Base-by-base conservation (phyloP, 2,329 filamentous ascomycete species). In the Trichothecium roseum region DNA sequence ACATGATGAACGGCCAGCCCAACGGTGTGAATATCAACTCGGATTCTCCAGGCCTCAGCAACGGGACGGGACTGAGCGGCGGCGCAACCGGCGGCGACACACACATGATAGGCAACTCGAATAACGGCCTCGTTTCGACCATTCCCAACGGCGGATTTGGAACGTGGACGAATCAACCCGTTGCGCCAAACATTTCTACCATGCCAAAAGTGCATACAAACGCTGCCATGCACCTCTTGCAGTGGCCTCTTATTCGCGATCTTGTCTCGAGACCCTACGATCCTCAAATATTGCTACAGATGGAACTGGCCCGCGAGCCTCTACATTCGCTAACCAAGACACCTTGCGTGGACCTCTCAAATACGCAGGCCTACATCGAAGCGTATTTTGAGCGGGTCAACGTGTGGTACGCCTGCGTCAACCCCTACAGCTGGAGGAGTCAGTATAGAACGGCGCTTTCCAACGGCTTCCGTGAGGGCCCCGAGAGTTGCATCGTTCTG, bases 191-290 rank as follows among this genome's bases (percentile, higher is more conserved):
- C 54, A 86, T 89, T 44, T 87, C 83, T 3, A 85, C 81, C 18
- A 89, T 89, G 83, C 84, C 84, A 16, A 88, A 86, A 56, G 69
- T 81, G 13, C 84, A 89, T 55, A 88, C 83, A 1, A 89, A 84
- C 40, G 83, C 84, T 5, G 82, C 83, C 2, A 62, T 87, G 45
- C 80, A 89, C 53, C 63, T 89, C 15, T 64, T 89, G 5, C 82
- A 87, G 49, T 88, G 84, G 75, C 84, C 84, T 10, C 65, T 87
- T 44, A 88, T 89, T 45, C 72, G 81, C 32, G 80, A 87, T 49
- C 64, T 91, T 16, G 81, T 89, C 8, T 81, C 81, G 18, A 70
- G 78, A 24, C 81, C 80, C 3, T 87, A 87, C 54, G 82, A 88
- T 49, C 82, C 84, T 3, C 81, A 87, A 51, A 81, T 84, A n/a